Base-by-base conservation (phyloP, 345 rosid genomes). In the Turnera subulata region DNA sequence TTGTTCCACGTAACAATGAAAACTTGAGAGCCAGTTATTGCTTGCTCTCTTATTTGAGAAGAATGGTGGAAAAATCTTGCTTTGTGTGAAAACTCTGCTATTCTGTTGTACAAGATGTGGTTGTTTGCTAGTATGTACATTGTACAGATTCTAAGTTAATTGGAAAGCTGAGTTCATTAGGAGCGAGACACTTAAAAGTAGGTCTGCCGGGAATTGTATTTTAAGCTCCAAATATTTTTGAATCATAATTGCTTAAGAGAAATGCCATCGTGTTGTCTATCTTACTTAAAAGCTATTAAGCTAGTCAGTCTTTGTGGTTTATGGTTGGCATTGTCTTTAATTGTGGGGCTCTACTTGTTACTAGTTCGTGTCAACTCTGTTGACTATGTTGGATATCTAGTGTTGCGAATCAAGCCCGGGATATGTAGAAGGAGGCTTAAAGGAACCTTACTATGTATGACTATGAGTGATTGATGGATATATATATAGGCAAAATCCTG, bases 1-100 rank as follows among this genome's bases (percentile, higher is more conserved):
- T 51, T 81, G 87, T 66, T 83, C 83, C 37, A 14, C 67, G 1
- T 45, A 16, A 35, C 35, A 35, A 53, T 43, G 13, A 13, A 46
- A 23, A 11, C 46, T 33, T 14, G 35, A 66, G 29, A 21, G 56
- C 12, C 64, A 43, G 32, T 50, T 50, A 65, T 40, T 46, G 55
- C 44, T 62, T 12, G 26, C 22, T 44, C 6, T 9, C 46, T 42
- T 14, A 20, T 20, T 53, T 48, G 16, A 20, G 8, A 21, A 25
- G 55, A 66, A 44, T 55, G 59, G 61, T 26, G 6, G 35, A 25
- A 25, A 19, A 26, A 26, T 21, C 46, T 45, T 19, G 18, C 15
- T 56, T 47, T 21, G 19, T 70, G 68, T 67, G 50, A 19, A 61
- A 58, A 40, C 44, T 53, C 55, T 56, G 56, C 66, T 56, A 39